Evolutionary conservation across 306 rosid genomes (phyloP), one percentile per base, ranked within the genome.

Genomic region (Phaseolus lunatus): DNA sequence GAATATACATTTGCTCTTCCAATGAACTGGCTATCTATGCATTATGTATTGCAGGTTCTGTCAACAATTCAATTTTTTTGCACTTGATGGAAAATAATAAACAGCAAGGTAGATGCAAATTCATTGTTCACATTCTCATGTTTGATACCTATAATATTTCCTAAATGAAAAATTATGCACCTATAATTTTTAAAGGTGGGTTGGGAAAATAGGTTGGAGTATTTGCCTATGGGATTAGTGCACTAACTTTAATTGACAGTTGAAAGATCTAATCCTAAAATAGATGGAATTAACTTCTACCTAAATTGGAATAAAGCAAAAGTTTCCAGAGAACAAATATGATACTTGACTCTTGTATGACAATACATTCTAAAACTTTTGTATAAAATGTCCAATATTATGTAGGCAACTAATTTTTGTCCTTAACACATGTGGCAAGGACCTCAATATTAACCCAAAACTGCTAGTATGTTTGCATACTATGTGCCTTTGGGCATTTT

Each of bases 31-130:
- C 64, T 64, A 57, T 43, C 15, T 53, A 20, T 75, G 62, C 18
- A 22, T 44, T 83, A 63, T 83, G 48, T 78, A 45, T 73, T 80
- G 83, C 89, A 95, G 98, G 97, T 29, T 67, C 85, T 9, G 68
- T 89, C 58, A 84, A 84, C 87, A 67, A 85, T 85, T 83, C 96
- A 27, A 9, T 41, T 29, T 89, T 95, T 72, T 53, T 85, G 79
- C 81, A 79, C 68, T 70, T 92, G 80, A 85, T 95, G 87, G 97
- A 92, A 78, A 91, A 86, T 57, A 89, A 92, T 75, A 95, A 89
- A 82, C 84, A 82, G 80, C 96, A 88, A 79, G 98, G 98, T 95
- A 88, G 43, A 70, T 57, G 13, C 27, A 80, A 41, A 70, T 41
- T 61, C 53, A 15, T 39, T 70, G 48, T 81, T 54, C 63, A 10